These are phyloP conservation scores for Metarhizium rileyi DNA, from an alignment of 2,329 filamentous ascomycete genomes.

Conservation along the genomic window DNA sequence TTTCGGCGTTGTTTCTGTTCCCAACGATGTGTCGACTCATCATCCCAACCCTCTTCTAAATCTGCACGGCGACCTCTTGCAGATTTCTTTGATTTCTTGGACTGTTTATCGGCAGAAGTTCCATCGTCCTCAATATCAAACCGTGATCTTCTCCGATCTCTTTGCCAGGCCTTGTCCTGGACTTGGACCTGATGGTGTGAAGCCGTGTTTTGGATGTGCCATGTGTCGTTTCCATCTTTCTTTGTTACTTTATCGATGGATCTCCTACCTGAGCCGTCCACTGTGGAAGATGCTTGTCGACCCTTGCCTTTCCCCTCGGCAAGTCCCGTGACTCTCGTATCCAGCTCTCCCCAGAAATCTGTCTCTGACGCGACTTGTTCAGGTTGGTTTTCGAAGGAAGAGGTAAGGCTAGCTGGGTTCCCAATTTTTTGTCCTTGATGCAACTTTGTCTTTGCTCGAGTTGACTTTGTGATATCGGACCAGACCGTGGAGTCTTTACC, in stretches of 20 bases:
- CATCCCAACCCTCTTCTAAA: conserved; percentile 28
- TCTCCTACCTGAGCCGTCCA: background rate
- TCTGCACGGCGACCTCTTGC: conserved; percentile 8
- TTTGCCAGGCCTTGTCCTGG: conserved; percentile 9
- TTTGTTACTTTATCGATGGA: background rate
- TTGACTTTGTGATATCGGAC: conserved; percentile 10
- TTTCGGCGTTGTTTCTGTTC: conserved; percentile 31
- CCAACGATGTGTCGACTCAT: conserved; percentile 25
- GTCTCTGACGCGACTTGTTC: background rate
- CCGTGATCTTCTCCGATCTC: conserved; percentile 19
- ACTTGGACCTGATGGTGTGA: background rate
- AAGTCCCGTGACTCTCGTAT: conserved; percentile 11
- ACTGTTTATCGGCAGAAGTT: conserved; percentile 10
- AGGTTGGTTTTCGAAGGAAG: background rate
- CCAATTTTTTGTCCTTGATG: background rate
- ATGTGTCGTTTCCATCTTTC: background rate
- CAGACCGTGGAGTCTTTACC: conserved; percentile 11
- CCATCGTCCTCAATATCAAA: conserved; percentile 20
- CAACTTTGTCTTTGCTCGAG: background rate
- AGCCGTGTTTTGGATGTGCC: background rate
- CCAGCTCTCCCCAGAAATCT: conserved; percentile 18
- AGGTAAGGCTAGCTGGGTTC: background rate
- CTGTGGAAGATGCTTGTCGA: background rate
- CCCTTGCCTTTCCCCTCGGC: conserved; percentile 6
- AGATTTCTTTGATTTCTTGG: conserved; percentile 16